Evolutionary conservation across 192 early-diverging fungal genomes (phyloP), one percentile per base, ranked within the genome.

Genomic region (Backusella westeae): DNA sequence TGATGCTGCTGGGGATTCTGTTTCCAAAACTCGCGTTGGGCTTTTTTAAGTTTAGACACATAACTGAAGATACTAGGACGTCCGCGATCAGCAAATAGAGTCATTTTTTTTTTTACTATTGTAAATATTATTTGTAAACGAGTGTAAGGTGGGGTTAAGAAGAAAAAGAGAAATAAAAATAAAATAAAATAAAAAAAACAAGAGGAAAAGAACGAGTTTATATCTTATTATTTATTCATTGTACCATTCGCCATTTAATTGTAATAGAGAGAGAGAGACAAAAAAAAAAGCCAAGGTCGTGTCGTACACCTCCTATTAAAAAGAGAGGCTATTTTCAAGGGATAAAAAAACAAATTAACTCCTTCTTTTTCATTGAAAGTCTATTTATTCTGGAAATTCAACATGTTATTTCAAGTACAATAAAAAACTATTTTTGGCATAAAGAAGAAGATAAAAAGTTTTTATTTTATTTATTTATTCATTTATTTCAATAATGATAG

Each of bases 141-240:
- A 63, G 26, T 63, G 56, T 29, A 63, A 63, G 21, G 4, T 63
- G 23, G 10, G 10, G 56, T 21, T 14, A 26, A 63, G 26, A n/a
- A 53, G 32, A 21, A 21, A 21, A 53, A 21, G 26, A 12, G 21
- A 56, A 8, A 21, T 21, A 23, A 53, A 53, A 19, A 23, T 3
- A 56, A 7, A 56, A 9, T 2, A 63, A 63, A 63, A 32, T 32
- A 32, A 32, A 32, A 32, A 1, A 10, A 63, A 29, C 1, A 12
- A 63, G 56, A 26, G 23, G 9, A 63, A 29, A 32, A 29, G 3
- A 63, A 63, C 56, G 23, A 63, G 56, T 63, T 63, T 63, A 63
- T 29, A 29, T 63, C 23, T 63, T 63, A 21, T 63, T 63, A 63
- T 63, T 63, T 63, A 63, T 63, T 63, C 26, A 63, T 63, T 63